These are phyloP conservation scores for Tuber brumale DNA, from an alignment of 495 filamentous ascomycete species.

Conservation along the genomic window DNA sequence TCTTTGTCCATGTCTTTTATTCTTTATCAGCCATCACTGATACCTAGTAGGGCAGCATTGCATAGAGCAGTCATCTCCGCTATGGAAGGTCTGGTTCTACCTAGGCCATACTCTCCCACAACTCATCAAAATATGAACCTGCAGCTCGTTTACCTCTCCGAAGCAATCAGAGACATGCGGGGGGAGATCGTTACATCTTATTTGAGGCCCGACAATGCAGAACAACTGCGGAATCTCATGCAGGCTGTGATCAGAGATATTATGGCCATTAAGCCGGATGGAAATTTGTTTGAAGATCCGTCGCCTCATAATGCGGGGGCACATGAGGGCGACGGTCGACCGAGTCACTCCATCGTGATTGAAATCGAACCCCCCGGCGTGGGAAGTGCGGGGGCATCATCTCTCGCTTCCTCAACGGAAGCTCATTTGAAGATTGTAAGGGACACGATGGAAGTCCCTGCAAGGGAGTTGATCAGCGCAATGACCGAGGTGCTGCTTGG, in stretches of 20 bases:
- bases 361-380: constrained; percentile 39
- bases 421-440: constrained; percentile 40
- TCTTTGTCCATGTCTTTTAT: not conserved
- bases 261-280: constrained; percentile 47
- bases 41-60: constrained; percentile 42
- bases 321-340: constrained; percentile 15
- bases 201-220: constrained; percentile 48
- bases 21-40: constrained; percentile 16
- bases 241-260: constrained; percentile 50
- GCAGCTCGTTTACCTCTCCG: constrained; percentile 51
- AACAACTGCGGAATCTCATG: constrained; percentile 49
- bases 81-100: constrained; percentile 46
- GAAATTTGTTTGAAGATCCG: constrained; percentile 43
- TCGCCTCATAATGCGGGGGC: not conserved
- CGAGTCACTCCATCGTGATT: constrained; percentile 34
- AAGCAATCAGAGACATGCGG: constrained; percentile 51
- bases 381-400: constrained; percentile 4
- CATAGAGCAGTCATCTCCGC: constrained; percentile 44
- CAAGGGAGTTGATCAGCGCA: constrained; percentile 46
- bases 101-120: constrained; percentile 42
- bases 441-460: constrained; percentile 47
- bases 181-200: constrained; percentile 51
- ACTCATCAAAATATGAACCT: constrained; percentile 43
- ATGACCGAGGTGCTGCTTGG: constrained; percentile 45
- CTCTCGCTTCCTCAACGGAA: constrained; percentile 24